Conservation (phyloP, 2,329 filamentous ascomycete species). For the Diaporthe vexans region DNA sequence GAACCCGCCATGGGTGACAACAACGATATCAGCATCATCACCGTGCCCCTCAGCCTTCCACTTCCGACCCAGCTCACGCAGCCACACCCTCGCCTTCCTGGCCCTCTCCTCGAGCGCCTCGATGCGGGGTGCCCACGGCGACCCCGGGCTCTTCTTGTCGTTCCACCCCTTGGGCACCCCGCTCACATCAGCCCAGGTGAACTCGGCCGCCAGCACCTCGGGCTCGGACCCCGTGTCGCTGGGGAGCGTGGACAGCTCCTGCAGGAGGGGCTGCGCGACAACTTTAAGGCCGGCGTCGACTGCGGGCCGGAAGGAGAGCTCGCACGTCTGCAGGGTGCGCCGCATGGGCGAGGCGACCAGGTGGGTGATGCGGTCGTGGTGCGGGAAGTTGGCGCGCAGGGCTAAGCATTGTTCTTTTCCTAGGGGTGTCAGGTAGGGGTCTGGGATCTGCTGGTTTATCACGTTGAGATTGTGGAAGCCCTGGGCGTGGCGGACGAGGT, state of each 20-base stretch:
- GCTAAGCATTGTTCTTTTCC: slow-evolving; percentile 80
- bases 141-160: slow-evolving; percentile 66
- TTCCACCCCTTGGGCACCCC: slow-evolving; percentile 79
- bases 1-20: slow-evolving; percentile 87
- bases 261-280: slow-evolving; percentile 79
- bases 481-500: slow-evolving; percentile 81
- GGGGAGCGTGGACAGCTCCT: slow-evolving; percentile 81
- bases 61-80: slow-evolving; percentile 63
- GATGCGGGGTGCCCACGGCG: slow-evolving; percentile 61
- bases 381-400: slow-evolving; percentile 74
- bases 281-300: slow-evolving; percentile 64
- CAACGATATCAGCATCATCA: slow-evolving; percentile 70
- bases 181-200: slow-evolving; percentile 74
- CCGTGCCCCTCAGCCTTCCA: slow-evolving; percentile 42
- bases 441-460: slow-evolving; percentile 79
- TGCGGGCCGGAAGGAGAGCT: slow-evolving; percentile 75
- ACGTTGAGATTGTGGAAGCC: slow-evolving; percentile 84
- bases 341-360: slow-evolving; percentile 85
- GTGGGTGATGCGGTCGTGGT: slow-evolving; percentile 75
- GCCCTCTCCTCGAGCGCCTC: slow-evolving; percentile 73
- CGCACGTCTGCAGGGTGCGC: slow-evolving; percentile 84
- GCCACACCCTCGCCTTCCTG: slow-evolving; percentile 68
- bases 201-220: slow-evolving; percentile 70
- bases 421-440: slow-evolving; percentile 83
- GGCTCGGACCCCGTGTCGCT: slow-evolving; percentile 81